phyloP scores from a whole-genome alignment of 768 basidiomycete genomes.

The Panellus pusillus region DNA sequence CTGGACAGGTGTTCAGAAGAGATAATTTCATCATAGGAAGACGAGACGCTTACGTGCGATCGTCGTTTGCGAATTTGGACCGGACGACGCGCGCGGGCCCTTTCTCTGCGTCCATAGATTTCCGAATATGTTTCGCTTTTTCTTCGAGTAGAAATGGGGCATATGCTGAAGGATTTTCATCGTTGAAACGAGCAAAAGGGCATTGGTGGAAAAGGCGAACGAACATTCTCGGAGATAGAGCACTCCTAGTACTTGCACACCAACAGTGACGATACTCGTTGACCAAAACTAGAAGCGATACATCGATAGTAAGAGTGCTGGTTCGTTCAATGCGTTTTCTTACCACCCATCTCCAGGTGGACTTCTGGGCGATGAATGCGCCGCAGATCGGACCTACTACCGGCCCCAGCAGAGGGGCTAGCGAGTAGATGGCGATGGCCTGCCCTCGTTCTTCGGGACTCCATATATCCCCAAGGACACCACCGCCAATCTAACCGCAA shows the following conservation, averaged over 20 bases:
- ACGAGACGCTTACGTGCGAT: constrained; percentile 29
- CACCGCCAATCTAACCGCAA: constrained; percentile 52
- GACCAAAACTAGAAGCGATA: constrained; percentile 51
- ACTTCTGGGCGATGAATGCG: constrained; percentile 35
- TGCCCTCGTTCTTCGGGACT: constrained; percentile 59
- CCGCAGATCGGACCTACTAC: constrained; percentile 64
- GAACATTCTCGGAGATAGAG: constrained; percentile 64
- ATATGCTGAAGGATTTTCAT: constrained; percentile 34
- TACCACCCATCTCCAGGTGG: constrained; percentile 20
- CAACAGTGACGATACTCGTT: constrained; percentile 55
- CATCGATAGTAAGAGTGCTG: no score
- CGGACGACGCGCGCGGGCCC: constrained; percentile 36
- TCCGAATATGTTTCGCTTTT: constrained; percentile 50
- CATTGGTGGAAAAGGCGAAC: constrained; percentile 19
- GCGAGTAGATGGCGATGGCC: constrained; percentile 62
- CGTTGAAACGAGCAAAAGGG: constrained; percentile 24
- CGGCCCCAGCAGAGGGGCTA: constrained; percentile 67
- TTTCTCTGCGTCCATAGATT: constrained; percentile 49
- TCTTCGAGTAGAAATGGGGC: constrained; percentile 46
- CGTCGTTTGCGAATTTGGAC: constrained; percentile 41
- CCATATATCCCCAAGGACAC: constrained; percentile 66
- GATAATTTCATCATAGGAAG: neutral
- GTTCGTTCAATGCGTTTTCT: neutral
- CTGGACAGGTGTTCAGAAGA: neutral
- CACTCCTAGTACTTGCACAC: constrained; percentile 55